A percentile compares a stretch with the other conserved stretches of the same genome.
phyloP scores from a whole-genome alignment of 164 flowering plant species.

The Akebia trifoliata region DNA sequence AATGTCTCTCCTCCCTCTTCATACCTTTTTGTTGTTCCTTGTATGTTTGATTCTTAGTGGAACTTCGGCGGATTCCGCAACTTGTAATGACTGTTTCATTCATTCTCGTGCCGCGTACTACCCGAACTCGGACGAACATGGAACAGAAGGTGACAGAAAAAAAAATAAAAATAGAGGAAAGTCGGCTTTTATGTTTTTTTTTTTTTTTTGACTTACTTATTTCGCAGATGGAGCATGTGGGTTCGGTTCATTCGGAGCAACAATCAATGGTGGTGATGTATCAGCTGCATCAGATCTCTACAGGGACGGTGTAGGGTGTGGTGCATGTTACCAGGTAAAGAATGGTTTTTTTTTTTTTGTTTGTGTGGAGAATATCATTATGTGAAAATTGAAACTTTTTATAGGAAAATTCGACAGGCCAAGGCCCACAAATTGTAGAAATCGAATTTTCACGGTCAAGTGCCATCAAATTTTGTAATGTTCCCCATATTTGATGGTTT shows the following conservation, averaged over 20 bases:
- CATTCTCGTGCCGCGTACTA: slow-evolving; percentile 69
- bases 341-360: too few relatives aligned
- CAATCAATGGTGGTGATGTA: slow-evolving; percentile 75
- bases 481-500: too few relatives aligned
- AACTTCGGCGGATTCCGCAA: slow-evolving; percentile 33
- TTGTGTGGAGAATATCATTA: too few relatives aligned
- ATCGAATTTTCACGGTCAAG: too few relatives aligned
- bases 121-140: slow-evolving; percentile 57
- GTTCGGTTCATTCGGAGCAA: slow-evolving; percentile 76
- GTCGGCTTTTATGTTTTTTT: background rate
- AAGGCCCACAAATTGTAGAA: too few relatives aligned
- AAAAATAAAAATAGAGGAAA: background rate
- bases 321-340: slow-evolving; percentile 83
- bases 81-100: slow-evolving; percentile 49
- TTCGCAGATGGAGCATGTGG: slow-evolving; percentile 71
- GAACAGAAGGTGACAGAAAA: slow-evolving; percentile 55
- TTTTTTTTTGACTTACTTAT: background rate
- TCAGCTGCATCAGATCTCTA: slow-evolving; percentile 79
- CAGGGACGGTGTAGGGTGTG: slow-evolving; percentile 75
- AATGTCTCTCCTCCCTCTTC: slow-evolving; percentile 42
- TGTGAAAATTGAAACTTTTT: too few relatives aligned
- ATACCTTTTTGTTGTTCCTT: slow-evolving; percentile 18
- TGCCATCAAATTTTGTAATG: too few relatives aligned
- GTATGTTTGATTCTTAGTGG: slow-evolving; percentile 26
- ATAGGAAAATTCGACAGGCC: too few relatives aligned